phyloP scores from a whole-genome alignment of 768 basidiomycete species.

The Hemileccinum impolitum region DNA sequence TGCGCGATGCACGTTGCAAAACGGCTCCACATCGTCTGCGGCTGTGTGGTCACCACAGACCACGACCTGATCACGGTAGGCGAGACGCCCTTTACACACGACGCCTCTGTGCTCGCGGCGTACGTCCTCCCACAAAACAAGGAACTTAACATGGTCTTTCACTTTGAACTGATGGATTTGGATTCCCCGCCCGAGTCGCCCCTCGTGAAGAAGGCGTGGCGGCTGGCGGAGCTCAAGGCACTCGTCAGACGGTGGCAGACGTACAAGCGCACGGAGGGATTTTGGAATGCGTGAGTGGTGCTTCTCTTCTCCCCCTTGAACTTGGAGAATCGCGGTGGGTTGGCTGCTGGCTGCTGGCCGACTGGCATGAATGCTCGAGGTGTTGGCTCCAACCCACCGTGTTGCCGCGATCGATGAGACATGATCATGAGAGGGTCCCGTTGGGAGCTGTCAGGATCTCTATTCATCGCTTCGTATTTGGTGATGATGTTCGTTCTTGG shows the following conservation, averaged over 20 bases:
- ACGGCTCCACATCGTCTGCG: slow-evolving; percentile 1
- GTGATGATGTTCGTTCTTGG: not conserved
- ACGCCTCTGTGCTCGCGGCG: slow-evolving; percentile 46
- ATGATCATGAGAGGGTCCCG: slow-evolving; percentile 9
- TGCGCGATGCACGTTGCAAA: no score
- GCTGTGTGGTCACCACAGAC: slow-evolving; percentile 28
- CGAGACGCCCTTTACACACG: slow-evolving; percentile 58
- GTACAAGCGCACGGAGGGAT: slow-evolving; percentile 54
- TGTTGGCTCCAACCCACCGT: slow-evolving; percentile 2
- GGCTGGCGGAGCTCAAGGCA: slow-evolving; percentile 48
- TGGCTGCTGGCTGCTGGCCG: no score
- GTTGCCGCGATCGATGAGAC: slow-evolving; percentile 12
- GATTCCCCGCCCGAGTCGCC: slow-evolving; percentile 45
- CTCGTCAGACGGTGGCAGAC: slow-evolving; percentile 52
- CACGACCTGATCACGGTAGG: slow-evolving; percentile 64
- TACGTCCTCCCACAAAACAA: slow-evolving; percentile 57
- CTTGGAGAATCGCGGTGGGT: no score
- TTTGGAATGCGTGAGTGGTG: slow-evolving; percentile 61
- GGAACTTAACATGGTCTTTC: slow-evolving; percentile 65
- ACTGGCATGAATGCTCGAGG: not conserved
- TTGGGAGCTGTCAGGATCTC: not conserved
- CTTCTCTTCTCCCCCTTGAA: not conserved
- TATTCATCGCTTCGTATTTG: slow-evolving; percentile 13
- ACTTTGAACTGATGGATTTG: slow-evolving; percentile 59
- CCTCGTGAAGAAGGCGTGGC: slow-evolving; percentile 47